Evolutionary conservation across 106 monocot species (phyloP), one percentile per base, ranked within the genome.

Genomic region (Phalaenopsis equestris): DNA sequence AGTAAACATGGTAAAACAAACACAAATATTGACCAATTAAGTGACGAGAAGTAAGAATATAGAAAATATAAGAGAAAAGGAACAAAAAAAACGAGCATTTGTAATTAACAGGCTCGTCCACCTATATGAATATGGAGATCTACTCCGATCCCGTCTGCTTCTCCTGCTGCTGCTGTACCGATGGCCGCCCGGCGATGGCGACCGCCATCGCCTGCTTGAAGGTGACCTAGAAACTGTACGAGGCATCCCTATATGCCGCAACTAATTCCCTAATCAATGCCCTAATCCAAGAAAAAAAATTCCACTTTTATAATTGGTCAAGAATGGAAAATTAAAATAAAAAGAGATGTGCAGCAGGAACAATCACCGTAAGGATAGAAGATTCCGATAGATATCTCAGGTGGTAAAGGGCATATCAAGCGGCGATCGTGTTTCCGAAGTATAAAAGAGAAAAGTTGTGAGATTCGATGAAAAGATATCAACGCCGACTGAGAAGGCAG

Each of bases 101-200:
- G 56, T 64, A 36, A 77, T 42, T 42, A 42, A 14, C 36, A 68
- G 37, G 68, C 8, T 30, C 23, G 37, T 68, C 37, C 86, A 96
- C 96, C 96, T 96, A 86, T 93, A 87, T 72, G 90, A 90, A 85
- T 93, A 95, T 12, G 95, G 95, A 15, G 95, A 95, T 45, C 93
- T 88, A 87, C 93, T 96, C 49, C 96, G 91, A 81, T 93, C 93
- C 75, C 96, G 91, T 38, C 96, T 82, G 82, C 84, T 89, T 73
- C 93, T 90, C 79, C 89, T 84, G 68, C 87, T 80, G 79, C 36
- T 68, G 68, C 81, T 84, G 72, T 84, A 82, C 72, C 90, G 78
- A 42, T 86, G 68, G 39, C 70, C 73, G 39, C 77, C 86, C 48
- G 96, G 96, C 23, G 96, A 91, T 48, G 96, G 96, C 23, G 96